Evolutionary conservation across 2,329 filamentous ascomycete genomes (phyloP), one percentile per base, ranked within the genome.

Genomic region (Trichophyton equinum): DNA sequence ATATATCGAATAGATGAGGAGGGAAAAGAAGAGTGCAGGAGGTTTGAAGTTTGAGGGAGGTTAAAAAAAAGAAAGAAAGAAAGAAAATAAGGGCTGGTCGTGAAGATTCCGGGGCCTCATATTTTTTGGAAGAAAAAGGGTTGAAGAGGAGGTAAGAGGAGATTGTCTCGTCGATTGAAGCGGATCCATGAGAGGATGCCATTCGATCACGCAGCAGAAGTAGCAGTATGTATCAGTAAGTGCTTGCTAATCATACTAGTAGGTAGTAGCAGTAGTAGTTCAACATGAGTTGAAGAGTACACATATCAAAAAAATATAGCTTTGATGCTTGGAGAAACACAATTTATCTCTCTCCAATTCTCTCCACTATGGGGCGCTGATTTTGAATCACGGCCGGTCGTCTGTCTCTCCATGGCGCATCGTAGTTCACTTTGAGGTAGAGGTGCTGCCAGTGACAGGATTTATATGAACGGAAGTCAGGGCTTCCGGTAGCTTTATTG

Each of bases 401-500:
- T 58, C 20, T 22, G 18, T n/a, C 56, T 30, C 40, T 33, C 36
- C 27, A 44, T 3, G 11, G 8, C 47, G 18, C 9, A n/a, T 5
- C 15, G 15, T 55, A 33, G n/a, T 15, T 55, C 49, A 62, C 55
- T 65, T 64, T 46, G 68, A 44, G 67, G 67, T 53, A 64, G 70
- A 61, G 71, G 63, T 59, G 62, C 70, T 62, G 66, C 67, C 60
- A n/a, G 44, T 22, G 25, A 61, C 38, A 36, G 59, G 58, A 53
- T 60, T 63, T 44, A 64, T 57, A 11, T 60, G 61, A 8, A 64
- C 59, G 5, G 68, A 65, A 64, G 71, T 69, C 49, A 76, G 62
- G 13, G 72, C 69, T 6, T 82, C 81, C 0, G 89, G 89, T 15
- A 92, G 74, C 69, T 88, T 86, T 72, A 91, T 84, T 1, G 83